Evolutionary conservation across 2,329 filamentous ascomycete species (phyloP), one percentile per base, ranked within the genome.

Genomic region (Kalaharituber pfeilii): DNA sequence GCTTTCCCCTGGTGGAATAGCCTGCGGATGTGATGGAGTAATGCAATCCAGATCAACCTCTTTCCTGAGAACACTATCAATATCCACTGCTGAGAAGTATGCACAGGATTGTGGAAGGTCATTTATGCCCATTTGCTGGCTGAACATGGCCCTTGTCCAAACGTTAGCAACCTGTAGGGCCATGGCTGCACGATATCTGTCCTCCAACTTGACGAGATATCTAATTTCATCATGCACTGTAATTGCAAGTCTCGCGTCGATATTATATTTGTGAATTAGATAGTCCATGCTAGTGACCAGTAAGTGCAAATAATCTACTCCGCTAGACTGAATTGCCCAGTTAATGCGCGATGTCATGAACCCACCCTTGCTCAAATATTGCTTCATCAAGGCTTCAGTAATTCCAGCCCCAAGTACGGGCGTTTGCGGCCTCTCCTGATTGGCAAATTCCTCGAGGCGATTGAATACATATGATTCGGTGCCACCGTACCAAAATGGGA

Each of bases 401-500:
- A 98, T 98, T 15, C 88, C 89, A 8, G 91, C 91, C 2, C 86
- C 91, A 3, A 98, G 75, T 0, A 95, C 88, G 0, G 91, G 91
- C 0, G 91, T 98, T 3, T 86, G 79, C 8, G 91, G 89, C 30
- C 79, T 74, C 64, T 95, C 87, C 66, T 96, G 89, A 66, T 96
- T 87, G 2, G 93, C 91, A 69, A 98, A 98, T 63, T 95, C 87
- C 70, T 98, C 93, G 0, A 98, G 78, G 65, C 86, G 91, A 70
- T 98, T 98, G 75, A 98, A 98, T 6, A 98, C 89, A 62, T 96
- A 91, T 0, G 86, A 94, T 67, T 98, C 91, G 0, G 91, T 96
- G 6, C 91, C 91, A 27, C 91, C 91, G 51, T 88, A 80, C 89
- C 91, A 98, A 68, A 98, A 98, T 0, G 83, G 71, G 6, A 80